A percentile compares a stretch with the other conserved stretches of the same genome.
Evolutionary conservation across 2,329 filamentous ascomycete species (phyloP).

Genomic region (Teratosphaeria zuluensis): DNA sequence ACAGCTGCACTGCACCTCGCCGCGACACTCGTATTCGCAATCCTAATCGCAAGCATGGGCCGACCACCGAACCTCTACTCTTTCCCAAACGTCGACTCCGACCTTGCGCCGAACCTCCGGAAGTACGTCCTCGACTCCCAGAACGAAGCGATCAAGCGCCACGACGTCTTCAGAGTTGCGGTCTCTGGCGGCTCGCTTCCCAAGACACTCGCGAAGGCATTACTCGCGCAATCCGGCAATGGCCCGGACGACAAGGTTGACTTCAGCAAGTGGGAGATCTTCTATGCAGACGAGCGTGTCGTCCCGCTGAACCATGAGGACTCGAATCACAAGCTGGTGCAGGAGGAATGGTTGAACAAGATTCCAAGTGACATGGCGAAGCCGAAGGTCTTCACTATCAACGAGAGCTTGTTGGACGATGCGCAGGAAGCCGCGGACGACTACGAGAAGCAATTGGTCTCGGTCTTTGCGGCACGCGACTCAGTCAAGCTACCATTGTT

Average conservation of each 20-base stretch:
- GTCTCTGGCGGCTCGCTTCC: constrained; percentile 92
- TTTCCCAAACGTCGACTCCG: constrained; percentile 60
- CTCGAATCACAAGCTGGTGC: constrained; percentile 86
- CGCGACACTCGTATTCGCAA: too few species aligned
- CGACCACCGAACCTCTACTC: constrained; percentile 59
- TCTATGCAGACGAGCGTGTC: constrained; percentile 95
- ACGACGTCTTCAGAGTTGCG: constrained; percentile 78
- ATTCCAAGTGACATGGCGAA: constrained; percentile 58
- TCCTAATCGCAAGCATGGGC: constrained; percentile 20
- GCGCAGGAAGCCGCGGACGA: constrained; percentile 85
- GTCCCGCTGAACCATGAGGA: constrained; percentile 86
- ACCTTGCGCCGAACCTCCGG: constrained; percentile 68
- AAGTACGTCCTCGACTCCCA: constrained; percentile 75
- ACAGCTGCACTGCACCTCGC: neutral
- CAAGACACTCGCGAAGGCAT: constrained; percentile 72
- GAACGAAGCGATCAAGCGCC: constrained; percentile 66
- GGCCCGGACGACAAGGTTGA: constrained; percentile 54
- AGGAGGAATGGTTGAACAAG: constrained; percentile 80
- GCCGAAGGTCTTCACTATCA: constrained; percentile 72
- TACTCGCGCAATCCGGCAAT: constrained; percentile 47
- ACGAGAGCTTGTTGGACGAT: constrained; percentile 59
- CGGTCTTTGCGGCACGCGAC: constrained; percentile 80
- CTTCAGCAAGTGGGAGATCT: constrained; percentile 91
- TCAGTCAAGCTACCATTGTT: constrained; percentile 92
- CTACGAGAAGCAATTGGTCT: constrained; percentile 83